Base-by-base conservation (phyloP, 805 yeast species). In the Yarrowia sp. region DNA sequence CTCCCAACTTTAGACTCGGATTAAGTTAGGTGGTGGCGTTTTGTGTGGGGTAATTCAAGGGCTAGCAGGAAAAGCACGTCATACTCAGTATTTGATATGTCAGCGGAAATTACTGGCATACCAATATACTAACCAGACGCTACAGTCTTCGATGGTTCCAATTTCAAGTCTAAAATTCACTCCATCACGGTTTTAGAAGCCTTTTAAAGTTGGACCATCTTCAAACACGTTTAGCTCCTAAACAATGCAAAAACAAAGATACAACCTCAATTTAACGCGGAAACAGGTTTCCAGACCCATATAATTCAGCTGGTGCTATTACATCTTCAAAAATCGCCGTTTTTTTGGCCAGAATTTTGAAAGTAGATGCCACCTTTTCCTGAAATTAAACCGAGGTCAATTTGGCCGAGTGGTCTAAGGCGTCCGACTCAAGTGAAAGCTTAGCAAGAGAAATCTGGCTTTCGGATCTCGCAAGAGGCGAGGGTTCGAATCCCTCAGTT, bases 371-470 rank as follows among this genome's bases (percentile, higher is more conserved):
- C 58, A 38, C 34, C 13, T 38, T 38, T 52, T 38, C 20, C 7
- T 24, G 30, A 24, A 24, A 1, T 24, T 24, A 24, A 24, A 24
- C 30, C 30, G 30, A 24, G 19, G 58, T 52, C 58, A 52, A 52
- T 52, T 52, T 52, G 58, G 58, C 58, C 58, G 58, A 52, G 58
- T 52, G 58, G 58, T 52, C 58, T 52, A 52, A 52, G 58, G 58
- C 58, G 58, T 52, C 58, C 58, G 58, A 52, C 58, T 52, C 58
- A 52, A 52, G 58, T 52, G 58, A 12, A 52, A 52, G 30, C 58
- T 52, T 52, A 52, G 58, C 58, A 20, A 52, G 58, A 52, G 58
- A 52, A 52, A 52, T 52, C 58, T 52, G 9, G 58, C 58, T 52
- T 52, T 52, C 58, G 58, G 58, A 52, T 52, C 58, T 52, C 58